Evolutionary conservation across 2,329 filamentous ascomycete genomes (phyloP), one percentile per base, ranked within the genome.

Genomic region (Hypoxylon sp.): DNA sequence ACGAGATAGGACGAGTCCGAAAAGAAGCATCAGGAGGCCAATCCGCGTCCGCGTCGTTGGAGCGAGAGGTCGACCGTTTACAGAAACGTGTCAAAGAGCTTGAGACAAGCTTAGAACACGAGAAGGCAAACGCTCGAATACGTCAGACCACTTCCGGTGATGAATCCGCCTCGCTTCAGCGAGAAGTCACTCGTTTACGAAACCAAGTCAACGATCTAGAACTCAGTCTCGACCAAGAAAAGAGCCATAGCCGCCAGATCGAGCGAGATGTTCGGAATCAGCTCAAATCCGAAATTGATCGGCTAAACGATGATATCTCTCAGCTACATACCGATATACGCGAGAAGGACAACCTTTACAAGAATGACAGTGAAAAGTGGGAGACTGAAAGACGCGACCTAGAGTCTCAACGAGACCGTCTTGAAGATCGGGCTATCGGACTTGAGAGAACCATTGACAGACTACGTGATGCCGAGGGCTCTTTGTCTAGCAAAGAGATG

Each of bases 321-420:
- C 83, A 85, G 59, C 82, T 92, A 3, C 88, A 90, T 65, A 86
- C 89, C 20, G 87, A 91, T 70, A 84, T 92, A 33, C 87, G 89
- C 71, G 89, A 92, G 72, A 92, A 90, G 71, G 89, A 93, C 73
- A 90, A 90, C 53, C 83, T 91, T 40, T 90, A 91, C 79, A 89
- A 90, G 65, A 88, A 91, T 64, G 90, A 93, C 74, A 88, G 87
- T 77, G 91, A 93, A 70, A 89, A 90, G 73, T 94, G 91, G 91
- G 89, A 92, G 59, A 87, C 86, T 6, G 88, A 91, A 75, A 90
- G 85, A 74, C 87, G 88, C 35, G 86, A 85, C 44, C 81, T 94
- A 0, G 87, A 92, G 73, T 84, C 89, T 1, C 89, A 93, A 73
- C 88, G 88, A 60, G 85, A 89, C 54, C 86, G 87, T 62, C 89